Evolutionary conservation across 352 stramenopile species (phyloP).

Genomic region (Phytophthora aleatoria): DNA sequence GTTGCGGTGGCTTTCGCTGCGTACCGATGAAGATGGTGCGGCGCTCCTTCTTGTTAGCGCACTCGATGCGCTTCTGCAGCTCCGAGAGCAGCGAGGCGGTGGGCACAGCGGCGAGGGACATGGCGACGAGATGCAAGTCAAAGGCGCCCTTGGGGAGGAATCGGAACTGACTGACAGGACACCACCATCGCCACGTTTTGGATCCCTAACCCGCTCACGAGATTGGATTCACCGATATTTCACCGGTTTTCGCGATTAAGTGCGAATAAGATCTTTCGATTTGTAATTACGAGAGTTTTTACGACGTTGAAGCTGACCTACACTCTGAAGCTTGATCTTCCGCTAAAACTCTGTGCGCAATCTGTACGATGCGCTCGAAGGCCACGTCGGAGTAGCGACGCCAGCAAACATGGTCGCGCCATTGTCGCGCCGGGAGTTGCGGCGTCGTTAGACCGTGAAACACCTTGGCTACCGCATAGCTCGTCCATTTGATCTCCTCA

Average conservation of each 20-base stretch:
- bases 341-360: conserved; percentile 58
- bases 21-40: conserved; percentile 95
- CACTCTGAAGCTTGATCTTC: conserved; percentile 20
- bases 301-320: conserved; percentile 27
- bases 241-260: neutral
- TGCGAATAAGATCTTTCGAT: conserved; percentile 1
- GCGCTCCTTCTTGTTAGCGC: conserved; percentile 92
- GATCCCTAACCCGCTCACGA: conserved; percentile 7
- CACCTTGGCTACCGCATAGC: conserved; percentile 73
- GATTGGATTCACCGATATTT: conserved; percentile 7
- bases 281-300: conserved; percentile 22
- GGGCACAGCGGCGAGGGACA: conserved; percentile 79
- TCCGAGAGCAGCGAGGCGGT: conserved; percentile 89
- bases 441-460: conserved; percentile 79
- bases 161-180: conserved; percentile 31
- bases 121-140: conserved; percentile 7
- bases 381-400: conserved; percentile 66
- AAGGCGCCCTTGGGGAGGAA: conserved; percentile 17
- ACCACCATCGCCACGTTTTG: conserved; percentile 18
- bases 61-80: conserved; percentile 92
- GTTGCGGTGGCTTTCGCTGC: conserved; percentile 6
- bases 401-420: conserved; percentile 73
- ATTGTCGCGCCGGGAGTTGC: conserved; percentile 58
- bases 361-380: conserved; percentile 76
- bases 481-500: conserved; percentile 49